Evolutionary conservation across 2,329 filamentous ascomycete genomes (phyloP).

Genomic region (Byssothecium circinans): DNA sequence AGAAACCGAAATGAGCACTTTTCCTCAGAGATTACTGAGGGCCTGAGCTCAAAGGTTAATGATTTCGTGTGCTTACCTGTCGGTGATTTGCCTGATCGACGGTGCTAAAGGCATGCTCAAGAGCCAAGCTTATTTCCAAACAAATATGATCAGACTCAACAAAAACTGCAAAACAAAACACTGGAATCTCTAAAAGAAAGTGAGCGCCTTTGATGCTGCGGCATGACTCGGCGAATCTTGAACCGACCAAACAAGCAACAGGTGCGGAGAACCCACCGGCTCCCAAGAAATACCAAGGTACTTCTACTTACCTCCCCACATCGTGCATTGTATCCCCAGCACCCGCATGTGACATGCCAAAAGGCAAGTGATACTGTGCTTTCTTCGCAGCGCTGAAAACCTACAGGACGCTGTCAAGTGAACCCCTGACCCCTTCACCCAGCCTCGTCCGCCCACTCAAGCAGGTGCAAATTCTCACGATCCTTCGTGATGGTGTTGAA

Average conservation of each 20-base stretch:
- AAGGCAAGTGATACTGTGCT: not conserved
- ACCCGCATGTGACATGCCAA: not conserved
- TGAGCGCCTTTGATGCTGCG: not conserved
- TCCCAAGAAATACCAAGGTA: not conserved
- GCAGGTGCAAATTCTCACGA: constrained; percentile 12
- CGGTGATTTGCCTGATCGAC: too few relatives aligned
- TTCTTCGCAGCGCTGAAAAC: too few relatives aligned
- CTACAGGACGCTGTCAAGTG: too few relatives aligned
- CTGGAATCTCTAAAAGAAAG: not conserved
- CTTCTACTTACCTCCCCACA: not conserved
- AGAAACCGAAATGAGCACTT: not conserved
- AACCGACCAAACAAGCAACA: too few relatives aligned
- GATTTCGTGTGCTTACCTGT: too few relatives aligned
- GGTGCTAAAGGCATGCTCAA: not conserved
- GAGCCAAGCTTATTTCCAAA: not conserved
- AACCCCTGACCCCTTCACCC: too few relatives aligned
- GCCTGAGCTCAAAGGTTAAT: not conserved
- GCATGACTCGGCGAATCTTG: too few relatives aligned
- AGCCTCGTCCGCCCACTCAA: not conserved
- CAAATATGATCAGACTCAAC: not conserved
- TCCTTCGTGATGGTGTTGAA: constrained; percentile 24
- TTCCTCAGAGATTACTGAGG: not conserved
- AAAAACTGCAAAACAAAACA: not conserved
- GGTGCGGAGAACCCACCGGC: not conserved
- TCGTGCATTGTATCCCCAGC: not conserved